Base-by-base conservation (phyloP, 2,329 filamentous ascomycete species). In the Xylariaceae sp. region DNA sequence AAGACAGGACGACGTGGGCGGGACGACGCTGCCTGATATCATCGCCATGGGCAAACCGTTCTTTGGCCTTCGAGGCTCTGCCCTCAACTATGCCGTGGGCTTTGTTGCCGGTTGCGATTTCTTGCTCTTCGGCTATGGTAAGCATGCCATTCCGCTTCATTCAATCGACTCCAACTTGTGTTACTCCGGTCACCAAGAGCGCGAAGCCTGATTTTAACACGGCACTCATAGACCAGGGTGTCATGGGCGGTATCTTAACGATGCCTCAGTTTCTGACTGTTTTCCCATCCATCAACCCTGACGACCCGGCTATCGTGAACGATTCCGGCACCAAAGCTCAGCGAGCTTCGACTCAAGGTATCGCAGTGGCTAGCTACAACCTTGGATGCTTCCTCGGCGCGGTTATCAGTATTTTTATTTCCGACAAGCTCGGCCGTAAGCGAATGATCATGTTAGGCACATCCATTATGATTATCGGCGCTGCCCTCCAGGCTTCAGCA, bases 191-290 rank as follows among this genome's bases (percentile, higher is more conserved):
- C 40, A 70, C 77, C 10, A 78, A 13, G 10, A 19, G 29, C 26
- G 13, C 12, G 39, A 22, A 48, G 37, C n/a, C 58, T 55, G 48
- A 58, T 7, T 2, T 43, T 43, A 43, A 43, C 37, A 29, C 15
- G 30, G 30, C 12, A 10, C 29, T 16, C 41, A 15, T 16, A 85
- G 87, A 89, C 68, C 85, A 88, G 70, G 84, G 87, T 65, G 85
- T 89, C 9, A 90, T 88, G 78, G 87, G 85, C 43, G 85, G 85
- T 53, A 83, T 92, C 59, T 74, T 92, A 53, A 89, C 86, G 2
- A 78, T 92, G 63, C 71, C 78, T 18, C 76, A 77, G 9, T 89
- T 88, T 62, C 72, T 83, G 2, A 62, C 68, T 2, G 69, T 72
- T 15, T 84, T 84, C 59, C 81, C 80, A 0, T 65, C 73, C 36